Evolutionary conservation across 495 filamentous ascomycete species (phyloP).

Genomic region (Xylaria venustula): DNA sequence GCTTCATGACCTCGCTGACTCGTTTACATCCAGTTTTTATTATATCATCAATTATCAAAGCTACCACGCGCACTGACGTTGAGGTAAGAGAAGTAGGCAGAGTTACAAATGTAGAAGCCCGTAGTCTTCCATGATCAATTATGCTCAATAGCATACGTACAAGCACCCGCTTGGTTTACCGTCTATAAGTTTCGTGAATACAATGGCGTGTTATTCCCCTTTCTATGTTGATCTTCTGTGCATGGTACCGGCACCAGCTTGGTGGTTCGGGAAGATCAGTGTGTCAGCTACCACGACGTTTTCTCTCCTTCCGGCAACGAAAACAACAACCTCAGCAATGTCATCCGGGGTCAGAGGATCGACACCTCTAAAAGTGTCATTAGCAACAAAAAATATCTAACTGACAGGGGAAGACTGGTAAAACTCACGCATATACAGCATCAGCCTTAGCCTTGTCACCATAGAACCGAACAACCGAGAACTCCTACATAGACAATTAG

Average conservation of each 20-base stretch:
- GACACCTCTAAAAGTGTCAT: conserved; percentile 57
- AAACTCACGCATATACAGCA: conserved; percentile 83
- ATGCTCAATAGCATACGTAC: too few relatives aligned
- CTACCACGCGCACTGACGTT: too few relatives aligned
- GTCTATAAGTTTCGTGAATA: conserved; percentile 6
- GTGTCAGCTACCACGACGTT: conserved; percentile 96
- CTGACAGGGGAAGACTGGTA: neutral
- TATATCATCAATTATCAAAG: too few relatives aligned
- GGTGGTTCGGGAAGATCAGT: conserved; percentile 83
- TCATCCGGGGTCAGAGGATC: conserved; percentile 95
- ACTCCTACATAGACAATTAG: conserved; percentile 59
- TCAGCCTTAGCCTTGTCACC: conserved; percentile 95
- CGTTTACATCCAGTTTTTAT: neutral
- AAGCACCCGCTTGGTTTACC: neutral
- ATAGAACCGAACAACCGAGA: conserved; percentile 88
- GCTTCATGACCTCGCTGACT: conserved; percentile 1
- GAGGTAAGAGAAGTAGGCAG: too few relatives aligned
- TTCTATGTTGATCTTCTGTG: conserved; percentile 32
- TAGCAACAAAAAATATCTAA: conserved; percentile 6
- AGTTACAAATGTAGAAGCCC: too few relatives aligned
- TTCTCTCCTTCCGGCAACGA: conserved; percentile 81
- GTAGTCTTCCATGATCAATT: too few relatives aligned
- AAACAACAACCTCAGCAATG: conserved; percentile 93
- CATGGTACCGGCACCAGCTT: conserved; percentile 37
- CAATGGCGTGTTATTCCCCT: neutral